Evolutionary conservation across 768 basidiomycete genomes (phyloP).

Genomic region (Asterophora lycoperdoides): DNA sequence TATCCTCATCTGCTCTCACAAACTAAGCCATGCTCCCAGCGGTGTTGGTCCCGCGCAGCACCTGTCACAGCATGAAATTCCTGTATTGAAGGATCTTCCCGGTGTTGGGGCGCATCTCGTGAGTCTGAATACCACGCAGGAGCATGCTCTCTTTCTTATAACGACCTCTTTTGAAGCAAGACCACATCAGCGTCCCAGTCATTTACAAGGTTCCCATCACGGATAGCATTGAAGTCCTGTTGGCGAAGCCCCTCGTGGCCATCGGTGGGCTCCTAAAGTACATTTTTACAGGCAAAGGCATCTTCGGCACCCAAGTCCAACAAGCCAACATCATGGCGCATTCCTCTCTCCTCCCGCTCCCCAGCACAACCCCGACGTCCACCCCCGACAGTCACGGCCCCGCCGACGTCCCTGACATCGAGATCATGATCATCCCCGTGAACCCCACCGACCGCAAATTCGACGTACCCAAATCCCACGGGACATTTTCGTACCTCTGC

Average conservation of each 20-base stretch:
- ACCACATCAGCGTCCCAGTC: slow-evolving; percentile 33
- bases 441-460: slow-evolving; percentile 8
- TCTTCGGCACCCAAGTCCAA: slow-evolving; percentile 22
- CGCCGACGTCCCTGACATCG: slow-evolving; percentile 34
- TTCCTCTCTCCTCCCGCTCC: slow-evolving; percentile 19
- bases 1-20: not conserved
- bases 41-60: slow-evolving; percentile 40
- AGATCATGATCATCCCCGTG: slow-evolving; percentile 28
- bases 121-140: not conserved
- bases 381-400: slow-evolving; percentile 16
- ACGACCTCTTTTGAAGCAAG: slow-evolving; percentile 25
- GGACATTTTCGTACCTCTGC: slow-evolving; percentile 21
- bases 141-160: not conserved
- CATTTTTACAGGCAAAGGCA: slow-evolving; percentile 29
- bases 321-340: slow-evolving; percentile 25
- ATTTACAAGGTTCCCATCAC: slow-evolving; percentile 28
- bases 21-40: slow-evolving; percentile 11
- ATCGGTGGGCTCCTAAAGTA: slow-evolving; percentile 31
- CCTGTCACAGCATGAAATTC: slow-evolving; percentile 26
- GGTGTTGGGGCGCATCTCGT: slow-evolving; percentile 32
- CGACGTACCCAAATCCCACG: slow-evolving; percentile 17
- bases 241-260: slow-evolving; percentile 22
- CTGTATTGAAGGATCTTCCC: slow-evolving; percentile 26
- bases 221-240: slow-evolving; percentile 28
- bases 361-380: slow-evolving; percentile 5